Percentiles rank a stretch among this genome's conserved stretches.
These are phyloP conservation scores for Xylaria flabelliformis DNA, from an alignment of 495 filamentous ascomycete genomes.

Conservation along the genomic window DNA sequence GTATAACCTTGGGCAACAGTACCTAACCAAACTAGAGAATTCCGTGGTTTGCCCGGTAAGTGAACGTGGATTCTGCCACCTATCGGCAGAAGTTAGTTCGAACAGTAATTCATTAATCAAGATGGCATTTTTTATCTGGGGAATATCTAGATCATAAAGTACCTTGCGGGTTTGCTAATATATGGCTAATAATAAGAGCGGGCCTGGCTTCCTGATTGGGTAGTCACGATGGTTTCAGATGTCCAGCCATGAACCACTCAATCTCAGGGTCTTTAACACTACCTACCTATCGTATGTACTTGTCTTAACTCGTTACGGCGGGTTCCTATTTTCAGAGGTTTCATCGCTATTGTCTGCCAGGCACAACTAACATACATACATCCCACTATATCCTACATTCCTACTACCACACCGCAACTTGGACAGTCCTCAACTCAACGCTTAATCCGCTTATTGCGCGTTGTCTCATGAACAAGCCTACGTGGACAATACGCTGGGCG, in stretches of 20 bases:
- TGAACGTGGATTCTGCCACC: too few species aligned
- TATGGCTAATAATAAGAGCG: background rate
- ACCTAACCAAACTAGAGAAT: background rate
- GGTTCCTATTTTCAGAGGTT: constrained; percentile 7
- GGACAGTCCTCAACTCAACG: background rate
- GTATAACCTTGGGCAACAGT: background rate
- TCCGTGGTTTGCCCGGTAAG: background rate
- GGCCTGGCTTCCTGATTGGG: background rate
- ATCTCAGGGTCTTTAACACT: constrained; percentile 3
- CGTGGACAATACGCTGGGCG: background rate
- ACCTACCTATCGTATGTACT: background rate
- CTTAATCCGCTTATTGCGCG: background rate
- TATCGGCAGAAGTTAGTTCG: background rate
- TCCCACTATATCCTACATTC: background rate
- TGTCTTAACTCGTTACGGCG: background rate
- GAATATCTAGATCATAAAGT: background rate
- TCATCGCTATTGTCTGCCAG: background rate
- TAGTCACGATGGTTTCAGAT: constrained; percentile 25
- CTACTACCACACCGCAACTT: background rate
- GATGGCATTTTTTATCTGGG: background rate
- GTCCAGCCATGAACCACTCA: constrained; percentile 1
- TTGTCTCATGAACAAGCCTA: background rate
- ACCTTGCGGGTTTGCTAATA: background rate
- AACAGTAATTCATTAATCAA: background rate
- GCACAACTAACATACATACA: background rate